Evolutionary conservation across 108 stramenopile species (phyloP).

Genomic region (Fragilaria radians): DNA sequence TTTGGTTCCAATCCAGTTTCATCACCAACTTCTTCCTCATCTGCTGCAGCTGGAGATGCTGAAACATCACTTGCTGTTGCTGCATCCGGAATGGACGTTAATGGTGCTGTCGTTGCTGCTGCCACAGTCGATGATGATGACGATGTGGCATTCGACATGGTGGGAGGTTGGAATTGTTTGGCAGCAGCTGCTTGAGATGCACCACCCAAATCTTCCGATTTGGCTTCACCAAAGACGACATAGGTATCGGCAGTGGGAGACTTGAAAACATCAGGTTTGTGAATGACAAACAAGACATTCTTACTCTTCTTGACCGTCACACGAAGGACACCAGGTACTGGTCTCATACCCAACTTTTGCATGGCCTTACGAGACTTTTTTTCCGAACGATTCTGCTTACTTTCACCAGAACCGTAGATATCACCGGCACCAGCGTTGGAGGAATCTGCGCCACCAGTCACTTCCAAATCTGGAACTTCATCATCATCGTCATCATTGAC

Average conservation of each 20-base stretch:
- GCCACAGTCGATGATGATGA: no score
- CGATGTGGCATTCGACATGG: slow-evolving; percentile 45
- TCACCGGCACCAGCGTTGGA: slow-evolving; percentile 36
- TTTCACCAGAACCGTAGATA: slow-evolving; percentile 18
- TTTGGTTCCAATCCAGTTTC: slow-evolving; percentile 88
- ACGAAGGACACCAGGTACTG: slow-evolving; percentile 89
- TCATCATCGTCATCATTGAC: slow-evolving; percentile 51
- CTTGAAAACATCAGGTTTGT: slow-evolving; percentile 95
- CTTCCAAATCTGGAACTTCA: slow-evolving; percentile 58
- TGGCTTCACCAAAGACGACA: slow-evolving; percentile 98
- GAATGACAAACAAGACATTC: slow-evolving; percentile 93
- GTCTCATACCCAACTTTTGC: slow-evolving; percentile 95
- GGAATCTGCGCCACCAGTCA: slow-evolving; percentile 50
- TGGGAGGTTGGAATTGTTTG: slow-evolving; percentile 72
- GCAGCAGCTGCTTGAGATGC: slow-evolving; percentile 81
- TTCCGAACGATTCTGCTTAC: slow-evolving; percentile 92
- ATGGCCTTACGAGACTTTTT: slow-evolving; percentile 99
- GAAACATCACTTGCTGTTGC: slow-evolving; percentile 48
- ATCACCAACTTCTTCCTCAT: slow-evolving; percentile 73
- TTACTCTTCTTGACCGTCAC: slow-evolving; percentile 98
- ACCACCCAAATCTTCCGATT: slow-evolving; percentile 89
- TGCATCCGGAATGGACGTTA: slow-evolving; percentile 46
- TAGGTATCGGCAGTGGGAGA: slow-evolving; percentile 90
- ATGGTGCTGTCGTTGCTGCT: slow-evolving; percentile 23
- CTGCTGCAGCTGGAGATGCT: slow-evolving; percentile 17